Conservation (phyloP, 2,329 filamentous ascomycete genomes). For the Cercospora zeae-maydis region DNA sequence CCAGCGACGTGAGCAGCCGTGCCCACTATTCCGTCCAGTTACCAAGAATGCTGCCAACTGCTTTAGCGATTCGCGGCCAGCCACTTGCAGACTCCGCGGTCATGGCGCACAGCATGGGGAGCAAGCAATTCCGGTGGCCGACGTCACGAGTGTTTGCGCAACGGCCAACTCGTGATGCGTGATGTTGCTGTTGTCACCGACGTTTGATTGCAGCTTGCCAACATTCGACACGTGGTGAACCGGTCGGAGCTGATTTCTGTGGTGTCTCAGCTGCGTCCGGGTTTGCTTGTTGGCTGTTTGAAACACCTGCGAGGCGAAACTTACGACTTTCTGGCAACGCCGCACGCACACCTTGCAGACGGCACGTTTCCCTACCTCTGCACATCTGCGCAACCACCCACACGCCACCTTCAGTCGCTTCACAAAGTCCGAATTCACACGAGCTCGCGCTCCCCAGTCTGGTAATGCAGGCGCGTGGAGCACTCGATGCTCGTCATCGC, state of each 20-base stretch:
- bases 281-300: background rate
- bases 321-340: background rate
- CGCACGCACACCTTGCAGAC: background rate
- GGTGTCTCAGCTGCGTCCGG: background rate
- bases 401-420: background rate
- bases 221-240: conserved; percentile 6
- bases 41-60: background rate
- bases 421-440: background rate
- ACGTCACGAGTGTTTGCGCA: background rate
- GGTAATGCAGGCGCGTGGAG: background rate
- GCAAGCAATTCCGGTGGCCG: background rate
- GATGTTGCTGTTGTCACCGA: background rate
- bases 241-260: background rate
- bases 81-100: background rate
- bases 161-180: background rate
- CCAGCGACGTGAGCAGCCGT: background rate
- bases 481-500: conserved; percentile 4
- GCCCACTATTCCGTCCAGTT: background rate
- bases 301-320: conserved; percentile 1
- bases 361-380: background rate
- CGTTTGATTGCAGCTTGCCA: conserved; percentile 9
- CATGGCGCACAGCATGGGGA: background rate
- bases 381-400: background rate
- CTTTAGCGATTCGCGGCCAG: background rate
- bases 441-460: background rate